Conservation (phyloP, 2,329 filamentous ascomycete genomes). For the Fusarium algeriense region DNA sequence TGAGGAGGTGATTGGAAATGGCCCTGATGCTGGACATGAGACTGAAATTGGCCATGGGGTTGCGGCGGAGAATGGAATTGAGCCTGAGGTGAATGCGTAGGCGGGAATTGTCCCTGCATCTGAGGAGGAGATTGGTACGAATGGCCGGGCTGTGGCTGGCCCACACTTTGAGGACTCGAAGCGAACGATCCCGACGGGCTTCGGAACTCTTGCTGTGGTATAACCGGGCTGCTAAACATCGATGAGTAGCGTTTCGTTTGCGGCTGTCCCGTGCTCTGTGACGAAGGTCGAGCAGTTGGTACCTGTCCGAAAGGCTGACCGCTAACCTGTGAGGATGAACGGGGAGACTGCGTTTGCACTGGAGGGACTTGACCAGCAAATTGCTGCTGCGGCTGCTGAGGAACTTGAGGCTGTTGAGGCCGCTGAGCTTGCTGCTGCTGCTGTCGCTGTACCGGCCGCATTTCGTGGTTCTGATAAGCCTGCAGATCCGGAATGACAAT, state of each 20-base stretch:
- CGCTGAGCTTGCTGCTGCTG: conserved; percentile 18
- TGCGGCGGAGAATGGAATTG: conserved; percentile 1
- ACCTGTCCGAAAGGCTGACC: conserved; percentile 30
- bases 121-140: conserved; percentile 25
- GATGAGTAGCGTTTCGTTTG: conserved; percentile 37
- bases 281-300: conserved; percentile 25
- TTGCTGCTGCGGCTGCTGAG: conserved; percentile 14
- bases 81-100: not conserved
- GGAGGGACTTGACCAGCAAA: conserved; percentile 17
- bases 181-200: conserved; percentile 9
- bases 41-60: conserved; percentile 11
- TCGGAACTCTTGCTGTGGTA: conserved; percentile 35
- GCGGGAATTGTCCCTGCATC: conserved; percentile 3
- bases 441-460: conserved; percentile 25
- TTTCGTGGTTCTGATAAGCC: conserved; percentile 39
- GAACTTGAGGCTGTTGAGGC: conserved; percentile 1
- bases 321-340: conserved; percentile 24
- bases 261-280: conserved; percentile 21
- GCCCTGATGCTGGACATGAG: conserved; percentile 2
- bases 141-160: conserved; percentile 19
- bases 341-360: conserved; percentile 19
- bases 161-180: conserved; percentile 15
- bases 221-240: conserved; percentile 33
- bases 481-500: conserved; percentile 29
- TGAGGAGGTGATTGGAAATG: conserved; percentile 13